phyloP scores from a whole-genome alignment of 2,329 filamentous ascomycete species.

The Aspergillus sp. region DNA sequence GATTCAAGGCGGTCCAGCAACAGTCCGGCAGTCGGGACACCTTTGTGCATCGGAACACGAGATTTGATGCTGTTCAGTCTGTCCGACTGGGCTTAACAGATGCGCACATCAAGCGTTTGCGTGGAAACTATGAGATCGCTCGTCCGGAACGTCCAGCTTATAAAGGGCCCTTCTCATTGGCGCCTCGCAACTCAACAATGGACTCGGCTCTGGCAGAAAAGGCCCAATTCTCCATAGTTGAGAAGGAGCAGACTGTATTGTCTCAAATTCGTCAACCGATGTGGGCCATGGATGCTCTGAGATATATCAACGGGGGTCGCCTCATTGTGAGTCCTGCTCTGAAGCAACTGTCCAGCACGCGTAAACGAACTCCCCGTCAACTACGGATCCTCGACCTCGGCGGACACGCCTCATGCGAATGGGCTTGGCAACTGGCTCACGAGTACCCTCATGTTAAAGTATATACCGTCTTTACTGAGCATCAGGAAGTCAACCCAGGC shows the following conservation, averaged over 20 bases:
- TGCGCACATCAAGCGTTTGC: slow-evolving; percentile 75
- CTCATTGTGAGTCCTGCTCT: slow-evolving; percentile 59
- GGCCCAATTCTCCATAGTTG: slow-evolving; percentile 47
- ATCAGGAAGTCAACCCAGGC: slow-evolving; percentile 71
- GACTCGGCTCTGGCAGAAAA: slow-evolving; percentile 60
- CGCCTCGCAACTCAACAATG: slow-evolving; percentile 68
- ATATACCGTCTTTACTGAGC: slow-evolving; percentile 81
- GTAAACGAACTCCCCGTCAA: slow-evolving; percentile 42
- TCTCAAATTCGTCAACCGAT: slow-evolving; percentile 64
- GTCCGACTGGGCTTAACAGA: slow-evolving; percentile 73
- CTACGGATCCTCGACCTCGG: slow-evolving; percentile 81
- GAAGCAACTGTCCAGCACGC: slow-evolving; percentile 35
- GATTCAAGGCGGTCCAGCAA: slow-evolving; percentile 74
- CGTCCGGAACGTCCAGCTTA: slow-evolving; percentile 70
- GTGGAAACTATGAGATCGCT: slow-evolving; percentile 80
- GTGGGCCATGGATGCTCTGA: slow-evolving; percentile 65
- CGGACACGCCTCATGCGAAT: slow-evolving; percentile 82
- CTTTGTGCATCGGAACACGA: slow-evolving; percentile 79
- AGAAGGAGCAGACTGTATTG: slow-evolving; percentile 80
- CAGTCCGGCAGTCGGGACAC: slow-evolving; percentile 69
- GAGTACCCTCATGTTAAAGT: slow-evolving; percentile 84
- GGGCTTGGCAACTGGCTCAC: slow-evolving; percentile 91
- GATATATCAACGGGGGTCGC: slow-evolving; percentile 61
- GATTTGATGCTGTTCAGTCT: slow-evolving; percentile 86
- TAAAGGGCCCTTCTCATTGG: slow-evolving; percentile 70